Percentiles rank a stretch among this genome's conserved stretches.
phyloP scores from a whole-genome alignment of 2,329 filamentous ascomycete genomes.

The Diaporthe citrichinensis region DNA sequence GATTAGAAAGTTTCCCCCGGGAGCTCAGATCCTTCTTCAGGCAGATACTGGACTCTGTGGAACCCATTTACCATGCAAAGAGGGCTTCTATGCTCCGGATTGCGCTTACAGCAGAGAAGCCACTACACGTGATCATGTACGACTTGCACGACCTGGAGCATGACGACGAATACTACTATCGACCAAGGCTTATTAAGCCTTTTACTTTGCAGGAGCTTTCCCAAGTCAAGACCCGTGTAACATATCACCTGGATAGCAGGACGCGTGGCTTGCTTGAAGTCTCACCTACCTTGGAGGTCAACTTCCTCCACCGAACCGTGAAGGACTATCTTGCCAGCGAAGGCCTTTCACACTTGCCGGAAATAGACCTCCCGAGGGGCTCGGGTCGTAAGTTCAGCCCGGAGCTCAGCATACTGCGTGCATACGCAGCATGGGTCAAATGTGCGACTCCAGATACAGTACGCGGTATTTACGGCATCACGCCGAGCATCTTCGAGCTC shows the following conservation, averaged over 20 bases:
- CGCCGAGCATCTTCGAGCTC: not conserved
- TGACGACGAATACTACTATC: not conserved
- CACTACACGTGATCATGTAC: not conserved
- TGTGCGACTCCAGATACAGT: not conserved
- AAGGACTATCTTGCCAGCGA: not conserved
- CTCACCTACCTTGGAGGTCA: not conserved
- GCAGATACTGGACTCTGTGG: not conserved
- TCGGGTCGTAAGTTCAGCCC: not conserved
- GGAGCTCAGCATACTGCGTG: not conserved
- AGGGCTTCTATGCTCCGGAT: not conserved
- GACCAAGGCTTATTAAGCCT: not conserved
- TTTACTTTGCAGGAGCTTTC: not conserved
- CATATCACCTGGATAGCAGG: not conserved
- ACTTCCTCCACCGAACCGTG: constrained; percentile 1
- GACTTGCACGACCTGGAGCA: not conserved
- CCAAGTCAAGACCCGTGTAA: not conserved
- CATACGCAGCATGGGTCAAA: not conserved
- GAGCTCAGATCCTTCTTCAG: not conserved
- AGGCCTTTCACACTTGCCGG: not conserved
- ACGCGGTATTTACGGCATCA: not conserved
- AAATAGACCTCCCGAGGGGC: not conserved
- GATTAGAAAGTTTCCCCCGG: not conserved
- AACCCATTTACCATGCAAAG: constrained; percentile 2
- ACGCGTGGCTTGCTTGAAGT: constrained; percentile 6
- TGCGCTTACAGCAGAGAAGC: not conserved